Percentiles rank a stretch among this genome's conserved stretches.
These are phyloP conservation scores for Beauveria medogensis DNA, from an alignment of 2,329 filamentous ascomycete genomes.

Conservation along the genomic window DNA sequence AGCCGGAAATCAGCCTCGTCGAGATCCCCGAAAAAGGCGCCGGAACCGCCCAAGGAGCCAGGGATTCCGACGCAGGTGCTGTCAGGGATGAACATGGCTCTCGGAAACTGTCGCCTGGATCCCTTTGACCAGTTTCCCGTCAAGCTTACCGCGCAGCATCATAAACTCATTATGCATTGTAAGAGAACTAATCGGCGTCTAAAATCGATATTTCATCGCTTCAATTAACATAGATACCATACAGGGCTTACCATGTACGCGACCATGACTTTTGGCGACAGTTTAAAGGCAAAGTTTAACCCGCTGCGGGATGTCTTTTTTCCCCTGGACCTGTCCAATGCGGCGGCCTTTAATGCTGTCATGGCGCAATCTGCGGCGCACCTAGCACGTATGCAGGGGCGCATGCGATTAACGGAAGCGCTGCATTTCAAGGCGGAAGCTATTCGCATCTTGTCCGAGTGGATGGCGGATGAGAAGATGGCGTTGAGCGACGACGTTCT, in stretches of 20 bases:
- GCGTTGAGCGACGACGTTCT: slow-evolving; percentile 24
- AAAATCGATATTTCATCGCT: neutral
- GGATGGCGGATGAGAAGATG: slow-evolving; percentile 22
- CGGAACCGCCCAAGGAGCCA: neutral
- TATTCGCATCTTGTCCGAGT: slow-evolving; percentile 25
- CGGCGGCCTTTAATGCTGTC: slow-evolving; percentile 31
- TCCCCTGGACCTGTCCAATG: slow-evolving; percentile 31
- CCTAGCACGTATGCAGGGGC: slow-evolving; percentile 25
- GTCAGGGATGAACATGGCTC: slow-evolving; percentile 21
- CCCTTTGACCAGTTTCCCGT: slow-evolving; percentile 29
- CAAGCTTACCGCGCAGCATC: slow-evolving; percentile 24
- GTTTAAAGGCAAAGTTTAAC: slow-evolving; percentile 23
- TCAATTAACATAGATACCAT: neutral
- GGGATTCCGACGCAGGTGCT: slow-evolving; percentile 16
- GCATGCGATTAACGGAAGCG: slow-evolving; percentile 19
- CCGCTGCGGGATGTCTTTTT: slow-evolving; percentile 33
- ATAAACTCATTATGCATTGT: slow-evolving; percentile 30
- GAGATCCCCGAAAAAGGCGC: neutral
- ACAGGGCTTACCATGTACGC: slow-evolving; percentile 24
- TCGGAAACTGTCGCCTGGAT: slow-evolving; percentile 21
- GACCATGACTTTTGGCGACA: slow-evolving; percentile 24
- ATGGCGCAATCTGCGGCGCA: slow-evolving; percentile 34
- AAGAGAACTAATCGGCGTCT: neutral
- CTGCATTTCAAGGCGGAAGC: slow-evolving; percentile 27
- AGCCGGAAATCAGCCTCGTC: neutral